phyloP scores from a whole-genome alignment of 1,284 basidiomycete species.

The Puccinia polysora region DNA sequence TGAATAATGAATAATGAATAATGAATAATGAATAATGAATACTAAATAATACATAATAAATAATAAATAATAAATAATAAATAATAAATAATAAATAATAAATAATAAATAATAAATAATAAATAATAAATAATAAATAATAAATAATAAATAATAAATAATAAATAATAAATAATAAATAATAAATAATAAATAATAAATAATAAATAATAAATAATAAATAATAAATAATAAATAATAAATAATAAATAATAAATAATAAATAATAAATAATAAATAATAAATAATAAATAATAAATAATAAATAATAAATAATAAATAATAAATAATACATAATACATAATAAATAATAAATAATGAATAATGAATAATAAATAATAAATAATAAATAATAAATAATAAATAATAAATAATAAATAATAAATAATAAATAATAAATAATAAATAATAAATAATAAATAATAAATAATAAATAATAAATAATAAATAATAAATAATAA shows the following conservation, averaged over 20 bases:
- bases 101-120: background rate
- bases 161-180: background rate
- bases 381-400: background rate
- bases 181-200: background rate
- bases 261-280: background rate
- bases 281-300: background rate
- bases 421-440: background rate
- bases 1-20: too few relatives aligned
- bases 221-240: too few relatives aligned
- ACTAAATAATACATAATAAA: background rate
- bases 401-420: background rate
- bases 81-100: background rate
- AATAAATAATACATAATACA: background rate
- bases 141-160: background rate
- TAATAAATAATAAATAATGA: background rate
- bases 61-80: background rate
- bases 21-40: too few relatives aligned
- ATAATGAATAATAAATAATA: background rate
- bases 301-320: background rate
- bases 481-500: background rate
- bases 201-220: background rate
- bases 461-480: background rate
- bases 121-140: background rate
- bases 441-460: background rate
- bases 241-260: background rate